Base-by-base conservation (phyloP, 257 asterid genomes). In the Nicotiana otophora region DNA sequence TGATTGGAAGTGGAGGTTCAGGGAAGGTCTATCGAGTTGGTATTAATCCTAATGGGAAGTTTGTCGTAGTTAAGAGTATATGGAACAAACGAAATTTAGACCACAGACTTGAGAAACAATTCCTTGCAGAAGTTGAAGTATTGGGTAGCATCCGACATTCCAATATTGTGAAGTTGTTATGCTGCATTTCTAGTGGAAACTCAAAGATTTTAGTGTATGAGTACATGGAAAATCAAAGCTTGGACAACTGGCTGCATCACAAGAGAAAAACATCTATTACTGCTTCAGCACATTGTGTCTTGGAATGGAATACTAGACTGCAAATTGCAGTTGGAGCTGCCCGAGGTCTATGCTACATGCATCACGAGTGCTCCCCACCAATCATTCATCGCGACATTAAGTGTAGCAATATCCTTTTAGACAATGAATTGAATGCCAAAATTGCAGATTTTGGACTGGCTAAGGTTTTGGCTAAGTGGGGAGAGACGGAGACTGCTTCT, bases 1-100 rank as follows among this genome's bases (percentile, higher is more conserved):
- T 87, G 31, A 87, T 94, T 19, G 97, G 97, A 68, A 90, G 88
- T 30, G 98, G 98, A 39, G 98, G 98, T 62, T 94, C 98, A 1
- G 98, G 98, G 54, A 77, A 82, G 81, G 97, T 94, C 8, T 92
- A 91, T 80, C 20, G 23, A 55, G 61, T 89, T 90, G 0, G 97
- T 91, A 26, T 88, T 93, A 81, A 74, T 76, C 85, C 84, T 36
- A 85, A 89, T 0, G 90, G 90, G 10, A 89, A 83, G 74, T 84
- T 62, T 58, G 92, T 93, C 5, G 98, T 97, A 4, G 98, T 94
- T n/a, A 94, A 94, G 89, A 91, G 84, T 84, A 93, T 93, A 5
- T 84, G 89, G 86, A 87, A 89, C 61, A 82, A 69, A 17, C 83
- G 57, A 67, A 84, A 86, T 81, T 58, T 86, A 70, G 91, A 94